Percentiles rank a stretch among this genome's conserved stretches.
phyloP scores from a whole-genome alignment of 2,329 filamentous ascomycete genomes.

The Alternaria triticimaculans region DNA sequence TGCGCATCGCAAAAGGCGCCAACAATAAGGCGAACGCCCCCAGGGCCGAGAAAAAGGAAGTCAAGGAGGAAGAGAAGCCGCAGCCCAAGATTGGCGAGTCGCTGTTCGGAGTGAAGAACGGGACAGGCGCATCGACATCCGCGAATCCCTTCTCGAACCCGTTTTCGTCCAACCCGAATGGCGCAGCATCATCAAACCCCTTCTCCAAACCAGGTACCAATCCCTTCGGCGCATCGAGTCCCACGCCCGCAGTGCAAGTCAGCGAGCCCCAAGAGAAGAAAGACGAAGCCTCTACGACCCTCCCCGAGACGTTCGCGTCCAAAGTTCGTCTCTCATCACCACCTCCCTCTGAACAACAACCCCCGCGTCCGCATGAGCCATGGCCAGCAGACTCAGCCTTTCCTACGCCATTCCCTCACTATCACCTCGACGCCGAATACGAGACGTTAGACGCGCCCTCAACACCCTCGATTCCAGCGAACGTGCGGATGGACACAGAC shows the following conservation, averaged over 20 bases:
- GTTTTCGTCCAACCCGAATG: conserved; percentile 59
- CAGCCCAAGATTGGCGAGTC: conserved; percentile 67
- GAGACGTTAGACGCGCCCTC: conserved; percentile 75
- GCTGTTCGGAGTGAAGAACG: conserved; percentile 70
- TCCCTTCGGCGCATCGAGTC: conserved; percentile 53
- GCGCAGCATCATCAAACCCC: conserved; percentile 58
- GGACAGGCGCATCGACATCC: conserved; percentile 19
- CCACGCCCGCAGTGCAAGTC: conserved; percentile 36
- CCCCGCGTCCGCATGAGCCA: conserved; percentile 63
- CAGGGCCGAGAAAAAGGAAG: conserved; percentile 28
- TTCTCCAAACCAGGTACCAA: conserved; percentile 54
- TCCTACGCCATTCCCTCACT: conserved; percentile 74
- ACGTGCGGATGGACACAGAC: conserved; percentile 53
- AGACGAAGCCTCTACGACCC: conserved; percentile 53
- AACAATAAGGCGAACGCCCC: conserved; percentile 23
- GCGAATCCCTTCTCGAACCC: conserved; percentile 59
- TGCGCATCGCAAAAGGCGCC: conserved; percentile 59
- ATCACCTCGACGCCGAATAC: conserved; percentile 87
- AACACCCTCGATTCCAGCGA: conserved; percentile 57
- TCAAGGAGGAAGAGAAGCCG: conserved; percentile 39
- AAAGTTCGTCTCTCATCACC: conserved; percentile 65
- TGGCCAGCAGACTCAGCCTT: conserved; percentile 75
- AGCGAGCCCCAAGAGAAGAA: conserved; percentile 21
- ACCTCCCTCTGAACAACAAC: conserved; percentile 43
- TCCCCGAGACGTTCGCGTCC: conserved; percentile 78